Percentiles rank a stretch among this genome's conserved stretches.
Evolutionary conservation across 164 flowering plant genomes (phyloP).

Genomic region (Magnolia officinalis): DNA sequence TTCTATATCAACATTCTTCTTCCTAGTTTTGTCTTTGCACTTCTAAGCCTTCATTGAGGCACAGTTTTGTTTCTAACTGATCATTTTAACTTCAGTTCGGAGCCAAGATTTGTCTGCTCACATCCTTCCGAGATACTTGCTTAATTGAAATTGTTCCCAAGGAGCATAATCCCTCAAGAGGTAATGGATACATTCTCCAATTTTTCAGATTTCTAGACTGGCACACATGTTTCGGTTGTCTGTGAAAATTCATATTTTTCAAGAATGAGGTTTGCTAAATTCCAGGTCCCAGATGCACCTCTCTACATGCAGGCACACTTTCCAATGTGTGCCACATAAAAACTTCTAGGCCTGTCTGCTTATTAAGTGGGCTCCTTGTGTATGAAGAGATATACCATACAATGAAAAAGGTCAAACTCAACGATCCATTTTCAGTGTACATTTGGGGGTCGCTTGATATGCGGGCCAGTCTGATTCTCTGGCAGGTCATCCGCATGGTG

Average conservation of each 20-base stretch:
- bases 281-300: too few species aligned
- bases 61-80: background rate
- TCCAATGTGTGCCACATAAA: too few species aligned
- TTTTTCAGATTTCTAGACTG: background rate
- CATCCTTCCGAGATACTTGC: constrained; percentile 77
- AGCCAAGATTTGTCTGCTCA: constrained; percentile 75
- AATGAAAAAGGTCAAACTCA: too few species aligned
- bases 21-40: background rate
- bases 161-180: constrained; percentile 52
- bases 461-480: too few species aligned
- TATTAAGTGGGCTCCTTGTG: too few species aligned
- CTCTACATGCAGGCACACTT: too few species aligned
- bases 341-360: too few species aligned
- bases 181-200: constrained; percentile 26
- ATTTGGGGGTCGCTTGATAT: too few species aligned
- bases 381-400: too few species aligned
- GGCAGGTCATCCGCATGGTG: too few species aligned
- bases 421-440: too few species aligned
- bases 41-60: background rate
- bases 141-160: constrained; percentile 84
- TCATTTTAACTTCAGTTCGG: constrained; percentile 47
- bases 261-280: background rate
- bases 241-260: too few species aligned
- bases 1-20: background rate
- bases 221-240: background rate